phyloP scores from a whole-genome alignment of 495 filamentous ascomycete species.

The Lasiosphaeris hirsuta region DNA sequence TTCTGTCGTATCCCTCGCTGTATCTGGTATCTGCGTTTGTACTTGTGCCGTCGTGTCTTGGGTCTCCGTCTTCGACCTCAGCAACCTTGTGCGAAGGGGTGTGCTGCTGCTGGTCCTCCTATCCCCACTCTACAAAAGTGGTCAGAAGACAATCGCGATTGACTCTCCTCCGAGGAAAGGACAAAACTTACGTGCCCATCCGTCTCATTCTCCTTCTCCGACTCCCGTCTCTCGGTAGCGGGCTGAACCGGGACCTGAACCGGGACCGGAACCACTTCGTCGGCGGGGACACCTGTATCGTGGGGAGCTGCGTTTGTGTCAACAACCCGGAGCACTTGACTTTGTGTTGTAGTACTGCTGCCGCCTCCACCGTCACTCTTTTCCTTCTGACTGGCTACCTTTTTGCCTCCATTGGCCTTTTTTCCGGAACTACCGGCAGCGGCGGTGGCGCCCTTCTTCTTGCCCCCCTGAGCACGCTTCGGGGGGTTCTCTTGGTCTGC shows the following conservation, averaged over 20 bases:
- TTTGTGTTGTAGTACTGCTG: not conserved
- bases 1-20: no score
- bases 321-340: constrained; percentile 10
- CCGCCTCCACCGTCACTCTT: not conserved
- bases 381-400: not conserved
- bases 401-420: constrained; percentile 11
- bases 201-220: constrained; percentile 4
- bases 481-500: constrained; percentile 1
- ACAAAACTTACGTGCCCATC: not conserved
- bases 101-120: no score
- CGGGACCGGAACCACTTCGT: no score
- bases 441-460: constrained; percentile 5
- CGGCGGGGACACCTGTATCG: not conserved
- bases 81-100: no score
- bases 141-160: no score
- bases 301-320: constrained; percentile 19
- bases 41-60: no score
- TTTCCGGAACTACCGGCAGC: not conserved
- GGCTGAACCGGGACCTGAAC: no score
- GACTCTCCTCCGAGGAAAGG: not conserved
- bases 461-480: not conserved
- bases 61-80: no score
- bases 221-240: not conserved
- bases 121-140: no score
- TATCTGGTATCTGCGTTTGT: no score